phyloP scores from a whole-genome alignment of 2,329 filamentous ascomycete genomes.

The Aspergillus eucalypticola region DNA sequence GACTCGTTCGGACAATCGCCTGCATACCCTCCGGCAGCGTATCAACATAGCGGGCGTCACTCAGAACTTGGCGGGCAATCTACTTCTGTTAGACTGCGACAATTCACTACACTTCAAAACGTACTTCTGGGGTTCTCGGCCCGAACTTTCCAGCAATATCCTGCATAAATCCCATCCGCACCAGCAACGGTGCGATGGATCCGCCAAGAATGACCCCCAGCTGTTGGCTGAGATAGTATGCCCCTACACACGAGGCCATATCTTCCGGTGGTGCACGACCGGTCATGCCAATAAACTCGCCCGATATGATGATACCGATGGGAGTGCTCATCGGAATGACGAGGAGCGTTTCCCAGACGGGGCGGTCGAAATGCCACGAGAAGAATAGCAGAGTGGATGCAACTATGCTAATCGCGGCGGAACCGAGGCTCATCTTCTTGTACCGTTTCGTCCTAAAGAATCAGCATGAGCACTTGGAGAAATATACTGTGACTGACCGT shows the following conservation, averaged over 20 bases:
- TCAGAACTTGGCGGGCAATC: background rate
- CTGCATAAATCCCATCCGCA: conserved; percentile 1
- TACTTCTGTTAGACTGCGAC: background rate
- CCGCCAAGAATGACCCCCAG: conserved; percentile 4
- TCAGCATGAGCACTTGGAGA: background rate
- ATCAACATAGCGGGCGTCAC: background rate
- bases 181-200: background rate
- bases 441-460: background rate
- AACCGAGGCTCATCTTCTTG: background rate
- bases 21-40: conserved; percentile 1
- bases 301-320: conserved; percentile 3
- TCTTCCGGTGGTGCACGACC: background rate
- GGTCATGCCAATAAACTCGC: conserved; percentile 5
- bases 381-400: background rate
- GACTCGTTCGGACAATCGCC: background rate
- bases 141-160: background rate
- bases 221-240: conserved; percentile 10
- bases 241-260: background rate
- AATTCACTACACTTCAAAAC: background rate
- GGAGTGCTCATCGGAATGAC: conserved; percentile 5
- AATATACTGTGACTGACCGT: background rate
- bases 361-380: background rate
- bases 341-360: conserved; percentile 1
- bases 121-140: background rate
- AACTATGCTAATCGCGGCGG: background rate